A percentile compares a stretch with the other conserved stretches of the same genome.
phyloP scores from a whole-genome alignment of 768 basidiomycete genomes.

The Rhizopogon vulgaris region DNA sequence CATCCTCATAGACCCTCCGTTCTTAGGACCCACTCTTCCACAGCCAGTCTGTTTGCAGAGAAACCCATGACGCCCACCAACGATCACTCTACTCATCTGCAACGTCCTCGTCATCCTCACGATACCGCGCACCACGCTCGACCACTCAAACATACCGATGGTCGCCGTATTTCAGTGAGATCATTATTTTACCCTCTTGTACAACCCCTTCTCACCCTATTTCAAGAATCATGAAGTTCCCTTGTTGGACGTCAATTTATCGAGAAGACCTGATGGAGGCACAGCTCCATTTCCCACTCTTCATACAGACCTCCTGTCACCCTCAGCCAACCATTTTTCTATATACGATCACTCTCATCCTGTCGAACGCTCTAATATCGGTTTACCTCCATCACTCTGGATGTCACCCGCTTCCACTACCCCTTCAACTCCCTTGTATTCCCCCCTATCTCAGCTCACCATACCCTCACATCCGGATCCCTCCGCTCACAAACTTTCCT shows the following conservation, averaged over 20 bases:
- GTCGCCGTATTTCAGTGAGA: conserved; percentile 14
- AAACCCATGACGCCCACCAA: conserved; percentile 19
- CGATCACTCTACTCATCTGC: conserved; percentile 8
- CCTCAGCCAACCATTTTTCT: conserved; percentile 15
- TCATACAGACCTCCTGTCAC: conserved; percentile 16
- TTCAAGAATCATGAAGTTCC: conserved; percentile 15
- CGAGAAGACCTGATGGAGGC: conserved; percentile 8
- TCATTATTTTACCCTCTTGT: not conserved
- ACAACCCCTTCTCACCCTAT: not conserved
- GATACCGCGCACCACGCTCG: conserved; percentile 3
- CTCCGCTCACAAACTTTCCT: conserved; percentile 28
- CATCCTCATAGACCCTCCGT: conserved; percentile 22
- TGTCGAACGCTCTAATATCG: conserved; percentile 45
- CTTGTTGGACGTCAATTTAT: conserved; percentile 10
- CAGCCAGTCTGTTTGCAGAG: conserved; percentile 7
- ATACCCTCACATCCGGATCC: conserved; percentile 26
- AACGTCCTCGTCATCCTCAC: conserved; percentile 6
- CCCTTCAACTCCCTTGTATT: conserved; percentile 36
- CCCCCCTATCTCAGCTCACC: conserved; percentile 33
- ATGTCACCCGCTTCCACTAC: conserved; percentile 66
- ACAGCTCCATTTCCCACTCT: conserved; percentile 7
- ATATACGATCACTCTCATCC: conserved; percentile 18
- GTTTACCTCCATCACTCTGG: conserved; percentile 75
- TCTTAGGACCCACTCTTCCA: conserved; percentile 26
- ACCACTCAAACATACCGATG: conserved; percentile 9